Percentiles rank a stretch among this genome's conserved stretches.
Evolutionary conservation across 768 basidiomycete genomes (phyloP).

Genomic region (Neoboletus magnificus): DNA sequence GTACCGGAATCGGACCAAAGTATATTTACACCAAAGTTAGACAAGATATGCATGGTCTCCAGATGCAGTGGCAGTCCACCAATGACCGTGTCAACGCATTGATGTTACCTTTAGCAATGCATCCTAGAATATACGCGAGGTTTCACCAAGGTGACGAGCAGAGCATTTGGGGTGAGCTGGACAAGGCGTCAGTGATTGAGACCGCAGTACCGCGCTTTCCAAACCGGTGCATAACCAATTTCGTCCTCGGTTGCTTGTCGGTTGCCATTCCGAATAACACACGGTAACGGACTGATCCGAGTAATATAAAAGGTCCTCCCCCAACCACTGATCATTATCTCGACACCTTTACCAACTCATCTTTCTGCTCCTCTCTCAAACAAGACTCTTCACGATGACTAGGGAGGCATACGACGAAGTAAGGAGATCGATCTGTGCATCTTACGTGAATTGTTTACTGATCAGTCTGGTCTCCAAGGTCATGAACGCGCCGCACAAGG

Average conservation of each 20-base stretch:
- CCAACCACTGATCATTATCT: conserved; percentile 10
- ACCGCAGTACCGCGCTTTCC: background rate
- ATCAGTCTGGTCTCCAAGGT: conserved; percentile 34
- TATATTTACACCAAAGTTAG: background rate
- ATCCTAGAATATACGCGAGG: background rate
- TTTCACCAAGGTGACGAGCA: background rate
- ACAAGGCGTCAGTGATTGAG: background rate
- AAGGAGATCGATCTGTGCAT: background rate
- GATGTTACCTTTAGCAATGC: background rate
- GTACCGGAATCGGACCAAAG: background rate
- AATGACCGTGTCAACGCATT: background rate
- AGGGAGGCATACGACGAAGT: conserved; percentile 20
- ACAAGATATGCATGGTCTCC: background rate
- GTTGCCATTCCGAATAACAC: background rate
- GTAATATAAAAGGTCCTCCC: conserved; percentile 12
- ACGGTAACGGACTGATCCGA: background rate
- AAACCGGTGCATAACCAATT: no score
- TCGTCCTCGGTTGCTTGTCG: no score
- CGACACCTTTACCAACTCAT: background rate
- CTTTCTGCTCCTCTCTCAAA: background rate
- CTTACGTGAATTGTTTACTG: background rate
- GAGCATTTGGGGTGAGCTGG: background rate
- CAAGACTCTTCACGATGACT: conserved; percentile 11
- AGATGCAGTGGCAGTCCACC: background rate
- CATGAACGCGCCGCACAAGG: conserved; percentile 50